Evolutionary conservation across 148 eudicot genomes (phyloP).

Genomic region (Camellia japonica): DNA sequence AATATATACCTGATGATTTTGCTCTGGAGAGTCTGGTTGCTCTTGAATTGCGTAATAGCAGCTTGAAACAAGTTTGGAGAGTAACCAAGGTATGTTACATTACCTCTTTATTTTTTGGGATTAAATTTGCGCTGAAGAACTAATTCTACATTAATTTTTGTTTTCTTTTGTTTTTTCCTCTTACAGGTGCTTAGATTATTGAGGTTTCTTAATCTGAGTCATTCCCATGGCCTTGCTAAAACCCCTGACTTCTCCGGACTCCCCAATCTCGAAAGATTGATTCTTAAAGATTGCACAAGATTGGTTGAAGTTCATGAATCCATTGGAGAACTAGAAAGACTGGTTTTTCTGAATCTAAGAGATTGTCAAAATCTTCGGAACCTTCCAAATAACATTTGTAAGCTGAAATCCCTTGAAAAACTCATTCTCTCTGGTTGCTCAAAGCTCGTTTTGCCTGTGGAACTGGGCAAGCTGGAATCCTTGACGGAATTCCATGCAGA

Average conservation of each 20-base stretch:
- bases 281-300: neutral
- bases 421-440: constrained; percentile 18
- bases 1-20: constrained; percentile 10
- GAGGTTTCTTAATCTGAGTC: constrained; percentile 9
- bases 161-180: neutral
- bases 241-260: constrained; percentile 4
- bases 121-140: neutral
- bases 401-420: constrained; percentile 6
- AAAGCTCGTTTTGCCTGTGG: neutral
- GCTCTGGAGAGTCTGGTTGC: constrained; percentile 6
- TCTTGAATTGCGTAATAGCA: constrained; percentile 5
- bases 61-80: constrained; percentile 7
- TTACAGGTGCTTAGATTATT: neutral
- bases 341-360: constrained; percentile 11
- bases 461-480: constrained; percentile 8
- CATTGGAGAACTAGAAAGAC: constrained; percentile 9
- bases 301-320: constrained; percentile 18
- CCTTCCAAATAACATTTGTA: constrained; percentile 6
- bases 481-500: constrained; percentile 3
- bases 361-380: constrained; percentile 13
- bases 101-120: neutral
- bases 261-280: constrained; percentile 7
- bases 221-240: constrained; percentile 11
- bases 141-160: neutral
- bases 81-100: constrained; percentile 8